Base-by-base conservation (phyloP, 2,329 filamentous ascomycete genomes). In the Claviceps fusiformis region DNA sequence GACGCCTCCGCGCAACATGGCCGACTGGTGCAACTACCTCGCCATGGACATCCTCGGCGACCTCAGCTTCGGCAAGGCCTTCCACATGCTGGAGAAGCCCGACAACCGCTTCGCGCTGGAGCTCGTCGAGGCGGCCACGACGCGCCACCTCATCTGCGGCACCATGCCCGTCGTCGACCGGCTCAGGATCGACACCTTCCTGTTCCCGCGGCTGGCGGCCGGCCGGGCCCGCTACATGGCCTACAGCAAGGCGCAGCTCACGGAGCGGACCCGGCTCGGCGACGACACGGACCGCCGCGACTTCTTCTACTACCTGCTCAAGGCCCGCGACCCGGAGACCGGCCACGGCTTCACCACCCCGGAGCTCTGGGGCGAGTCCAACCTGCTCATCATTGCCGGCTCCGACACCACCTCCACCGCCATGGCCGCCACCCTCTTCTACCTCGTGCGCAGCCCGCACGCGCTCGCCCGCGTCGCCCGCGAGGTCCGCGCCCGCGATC, bases 221-320 rank as follows among this genome's bases (percentile, higher is more conserved):
- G 82, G 83, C 47, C 79, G 85, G 3, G 83, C 80, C 65, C 76
- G 79, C 57, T 89, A 88, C 65, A 86, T 88, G 77, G 76, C 77
- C 53, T 87, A 87, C 70, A 85, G 82, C 67, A 82, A 83, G 52
- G 72, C 75, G 2, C 85, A 87, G 68, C 76, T 86, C 45, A 77
- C 77, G 15, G 80, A 87, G 62, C 78, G 85, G 29, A 86, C 83
- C 51, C 80, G 82, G 58, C 71, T 85, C 31, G 83, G 83, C 33
- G 81, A 82, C 59, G 81, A 79, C 59, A 82, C 78, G 50, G 82
- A 81, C 62, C 83, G 85, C 39, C 81, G 83, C 55, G 86, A 89
- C 65, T 88, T 89, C 72, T 88, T 89, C 71, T 83, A 87, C 68
- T 83, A 88, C 66, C 76, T 89, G 11, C 77, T 89, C 57, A 83